These are phyloP conservation scores for Acorus gramineus DNA, from an alignment of 106 monocot genomes.

Conservation along the genomic window DNA sequence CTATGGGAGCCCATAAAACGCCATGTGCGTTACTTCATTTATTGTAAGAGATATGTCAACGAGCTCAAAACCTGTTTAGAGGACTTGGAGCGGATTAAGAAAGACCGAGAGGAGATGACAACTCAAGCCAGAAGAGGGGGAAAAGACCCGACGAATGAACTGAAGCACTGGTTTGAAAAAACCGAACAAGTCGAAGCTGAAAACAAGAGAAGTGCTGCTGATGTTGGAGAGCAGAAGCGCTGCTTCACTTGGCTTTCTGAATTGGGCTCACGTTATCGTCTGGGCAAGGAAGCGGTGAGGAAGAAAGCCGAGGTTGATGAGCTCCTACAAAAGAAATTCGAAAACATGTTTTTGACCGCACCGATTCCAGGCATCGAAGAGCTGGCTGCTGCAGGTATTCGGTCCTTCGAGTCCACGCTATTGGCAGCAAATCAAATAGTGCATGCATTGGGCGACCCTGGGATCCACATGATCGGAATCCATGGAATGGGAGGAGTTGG, in stretches of 20 bases:
- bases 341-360: neutral
- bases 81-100: too few relatives aligned
- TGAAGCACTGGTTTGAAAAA: too few relatives aligned
- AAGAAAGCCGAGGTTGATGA: neutral
- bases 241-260: constrained; percentile 1
- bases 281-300: constrained; percentile 14
- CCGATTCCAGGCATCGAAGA: constrained; percentile 1
- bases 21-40: too few relatives aligned
- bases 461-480: constrained; percentile 16
- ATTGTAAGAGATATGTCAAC: too few relatives aligned
- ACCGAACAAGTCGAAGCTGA: too few relatives aligned
- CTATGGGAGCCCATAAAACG: too few relatives aligned
- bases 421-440: constrained; percentile 11
- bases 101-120: too few relatives aligned
- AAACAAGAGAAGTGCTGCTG: neutral
- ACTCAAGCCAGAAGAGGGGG: too few relatives aligned
- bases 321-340: constrained; percentile 3
- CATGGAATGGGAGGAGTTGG: constrained; percentile 22
- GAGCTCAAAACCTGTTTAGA: too few relatives aligned
- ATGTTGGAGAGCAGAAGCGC: constrained; percentile 4
- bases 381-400: constrained; percentile 14
- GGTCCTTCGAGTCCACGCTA: constrained; percentile 11
- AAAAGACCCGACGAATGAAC: too few relatives aligned
- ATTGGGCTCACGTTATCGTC: neutral
- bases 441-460: constrained; percentile 9